Conservation (phyloP, 2,329 filamentous ascomycete species). For the Rhinocladiella mackenziei region DNA sequence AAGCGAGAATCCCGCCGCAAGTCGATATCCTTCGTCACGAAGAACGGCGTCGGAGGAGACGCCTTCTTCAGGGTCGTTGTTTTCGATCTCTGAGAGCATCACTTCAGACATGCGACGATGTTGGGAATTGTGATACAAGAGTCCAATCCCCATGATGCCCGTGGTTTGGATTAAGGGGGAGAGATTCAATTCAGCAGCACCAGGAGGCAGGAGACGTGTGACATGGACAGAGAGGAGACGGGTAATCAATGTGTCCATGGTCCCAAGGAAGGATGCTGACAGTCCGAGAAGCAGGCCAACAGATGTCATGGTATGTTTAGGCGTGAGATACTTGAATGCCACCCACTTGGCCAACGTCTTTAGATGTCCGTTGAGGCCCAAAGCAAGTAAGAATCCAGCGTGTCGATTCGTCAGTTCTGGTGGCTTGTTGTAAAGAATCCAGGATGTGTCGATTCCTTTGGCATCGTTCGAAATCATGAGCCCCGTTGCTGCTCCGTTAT, state of each 20-base stretch:
- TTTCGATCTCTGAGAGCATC: slow-evolving; percentile 95
- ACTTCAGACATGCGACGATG: slow-evolving; percentile 98
- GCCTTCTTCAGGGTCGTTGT: slow-evolving; percentile 73
- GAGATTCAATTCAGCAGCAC: slow-evolving; percentile 88
- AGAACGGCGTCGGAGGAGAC: slow-evolving; percentile 67
- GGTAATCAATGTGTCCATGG: slow-evolving; percentile 95
- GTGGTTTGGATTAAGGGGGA: slow-evolving; percentile 92
- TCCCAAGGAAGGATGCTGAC: slow-evolving; percentile 89
- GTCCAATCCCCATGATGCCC: slow-evolving; percentile 92
- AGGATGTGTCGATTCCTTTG: slow-evolving; percentile 93
- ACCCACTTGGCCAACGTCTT: slow-evolving; percentile 95
- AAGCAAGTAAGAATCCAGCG: slow-evolving; percentile 83
- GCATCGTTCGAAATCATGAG: slow-evolving; percentile 84
- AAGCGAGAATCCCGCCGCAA: slow-evolving; percentile 88
- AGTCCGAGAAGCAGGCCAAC: slow-evolving; percentile 90
- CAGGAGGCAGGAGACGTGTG: slow-evolving; percentile 85
- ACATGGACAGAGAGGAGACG: slow-evolving; percentile 92
- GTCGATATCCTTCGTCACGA: slow-evolving; percentile 90
- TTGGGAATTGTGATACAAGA: slow-evolving; percentile 91
- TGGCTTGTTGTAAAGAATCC: slow-evolving; percentile 98
- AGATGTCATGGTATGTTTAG: slow-evolving; percentile 98
- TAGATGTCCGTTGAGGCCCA: slow-evolving; percentile 93
- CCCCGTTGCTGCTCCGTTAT: slow-evolving; percentile 89
- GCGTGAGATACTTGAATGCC: slow-evolving; percentile 97
- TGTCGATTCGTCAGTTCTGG: slow-evolving; percentile 91